Evolutionary conservation across 1,284 basidiomycete genomes (phyloP), one percentile per base, ranked within the genome.

Genomic region (Moesziomyces globuligerus): DNA sequence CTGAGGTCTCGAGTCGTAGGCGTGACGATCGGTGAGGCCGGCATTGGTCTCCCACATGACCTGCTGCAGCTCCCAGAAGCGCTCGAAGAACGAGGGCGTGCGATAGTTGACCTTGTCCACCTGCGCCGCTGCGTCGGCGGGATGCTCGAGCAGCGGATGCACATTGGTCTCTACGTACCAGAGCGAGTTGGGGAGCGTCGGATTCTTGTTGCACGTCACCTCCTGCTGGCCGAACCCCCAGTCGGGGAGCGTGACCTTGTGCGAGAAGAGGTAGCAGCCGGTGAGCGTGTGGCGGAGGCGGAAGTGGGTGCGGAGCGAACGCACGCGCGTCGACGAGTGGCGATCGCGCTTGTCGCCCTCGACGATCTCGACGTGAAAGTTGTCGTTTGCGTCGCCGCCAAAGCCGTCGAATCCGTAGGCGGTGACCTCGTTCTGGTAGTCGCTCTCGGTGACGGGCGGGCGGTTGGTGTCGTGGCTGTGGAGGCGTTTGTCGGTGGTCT

Each of bases 21-120:
- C 90, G 79, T 98, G 96, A 20, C 93, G 88, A 75, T 96, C 94
- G 0, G 95, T 98, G 60, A 98, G 84, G 0, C 93, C 94, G 21
- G 92, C 91, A 77, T 98, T 99, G 21, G 94, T 98, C n/a, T 87
- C 89, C 93, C 94, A 98, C 95, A 98, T 98, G 59, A 95, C 94
- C 71, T 87, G 86, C 80, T 98, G 93, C 32, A 98, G 85, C 81
- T 98, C 95, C 79, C 87, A 86, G 85, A 98, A 98, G 84, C 97
- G 97, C 72, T 86, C 78, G 34, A 96, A 84, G 86, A 98, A 98
- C 4, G 90, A 88, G 4, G 95, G 93, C 24, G 88, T 85, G 61
- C 87, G 86, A 82, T 96, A 97, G 96, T 98, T 83, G 45, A 76
- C 58, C 53, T 55, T 54, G 21, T 71, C 53, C 3, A 46, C 32